Evolutionary conservation across 176 grass and related monocot species (phyloP).

Genomic region (Alopecurus myosuroides): DNA sequence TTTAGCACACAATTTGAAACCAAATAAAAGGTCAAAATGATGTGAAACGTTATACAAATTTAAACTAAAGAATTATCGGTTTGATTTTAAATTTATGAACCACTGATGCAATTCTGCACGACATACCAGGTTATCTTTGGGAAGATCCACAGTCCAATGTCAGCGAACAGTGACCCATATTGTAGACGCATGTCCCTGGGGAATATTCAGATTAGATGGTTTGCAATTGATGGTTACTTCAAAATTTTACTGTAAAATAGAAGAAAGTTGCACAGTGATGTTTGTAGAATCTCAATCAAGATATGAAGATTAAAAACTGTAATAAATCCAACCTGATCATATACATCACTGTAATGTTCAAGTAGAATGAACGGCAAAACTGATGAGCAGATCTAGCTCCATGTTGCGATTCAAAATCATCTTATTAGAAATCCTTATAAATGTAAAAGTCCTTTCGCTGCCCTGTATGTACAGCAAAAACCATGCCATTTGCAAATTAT

Average conservation of each 20-base stretch:
- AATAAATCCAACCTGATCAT: constrained; percentile 73
- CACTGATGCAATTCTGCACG: neutral
- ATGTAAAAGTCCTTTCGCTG: neutral
- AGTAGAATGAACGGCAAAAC: constrained; percentile 84
- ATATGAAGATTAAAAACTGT: constrained; percentile 16
- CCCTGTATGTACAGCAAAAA: constrained; percentile 7
- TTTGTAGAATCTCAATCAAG: neutral
- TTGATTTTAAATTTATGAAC: neutral
- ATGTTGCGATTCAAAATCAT: constrained; percentile 54
- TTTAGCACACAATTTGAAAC: constrained; percentile 1
- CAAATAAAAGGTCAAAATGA: neutral
- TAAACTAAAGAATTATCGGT: neutral
- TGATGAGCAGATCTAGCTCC: constrained; percentile 79
- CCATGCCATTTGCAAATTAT: neutral
- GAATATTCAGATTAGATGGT: constrained; percentile 6
- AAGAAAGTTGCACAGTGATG: constrained; percentile 14
- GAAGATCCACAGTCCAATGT: constrained; percentile 88
- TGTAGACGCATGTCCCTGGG: constrained; percentile 89
- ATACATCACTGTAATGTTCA: constrained; percentile 92
- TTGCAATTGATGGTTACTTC: constrained; percentile 11
- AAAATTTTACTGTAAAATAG: constrained; percentile 3
- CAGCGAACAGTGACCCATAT: constrained; percentile 84
- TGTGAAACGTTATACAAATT: neutral
- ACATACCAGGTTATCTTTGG: constrained; percentile 64
- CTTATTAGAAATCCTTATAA: constrained; percentile 21